phyloP scores from a whole-genome alignment of 495 filamentous ascomycete species.

The Aspergillus carlsbadensis region DNA sequence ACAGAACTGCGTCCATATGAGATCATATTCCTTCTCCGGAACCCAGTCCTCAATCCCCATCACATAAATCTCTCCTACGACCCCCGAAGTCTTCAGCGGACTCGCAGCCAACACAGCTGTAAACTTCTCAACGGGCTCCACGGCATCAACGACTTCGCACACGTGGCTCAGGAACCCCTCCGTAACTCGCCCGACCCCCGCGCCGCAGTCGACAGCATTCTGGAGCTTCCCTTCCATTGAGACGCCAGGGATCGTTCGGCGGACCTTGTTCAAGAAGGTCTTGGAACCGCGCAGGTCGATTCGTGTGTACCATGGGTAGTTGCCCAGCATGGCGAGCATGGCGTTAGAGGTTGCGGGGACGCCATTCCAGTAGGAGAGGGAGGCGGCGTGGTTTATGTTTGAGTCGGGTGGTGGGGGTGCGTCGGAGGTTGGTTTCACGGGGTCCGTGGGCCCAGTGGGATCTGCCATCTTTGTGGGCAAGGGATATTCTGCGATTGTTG shows the following conservation, averaged over 20 bases:
- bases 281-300: conserved; percentile 67
- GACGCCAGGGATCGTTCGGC: conserved; percentile 36
- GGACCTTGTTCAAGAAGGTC: conserved; percentile 73
- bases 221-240: conserved; percentile 28
- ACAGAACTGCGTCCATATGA: conserved; percentile 85
- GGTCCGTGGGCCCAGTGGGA: too few species aligned
- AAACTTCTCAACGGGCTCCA: conserved; percentile 60
- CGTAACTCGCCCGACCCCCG: conserved; percentile 63
- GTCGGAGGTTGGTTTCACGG: neutral
- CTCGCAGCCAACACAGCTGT: conserved; percentile 32
- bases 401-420: conserved; percentile 16
- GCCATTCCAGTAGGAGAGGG: conserved; percentile 69
- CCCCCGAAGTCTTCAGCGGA: conserved; percentile 29
- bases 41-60: conserved; percentile 74
- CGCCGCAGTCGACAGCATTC: conserved; percentile 58
- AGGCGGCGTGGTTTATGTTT: conserved; percentile 37
- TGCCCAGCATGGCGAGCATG: conserved; percentile 89
- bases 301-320: conserved; percentile 68
- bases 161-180: conserved; percentile 53
- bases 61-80: conserved; percentile 65
- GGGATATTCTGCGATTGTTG: too few species aligned
- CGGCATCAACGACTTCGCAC: conserved; percentile 54
- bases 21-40: conserved; percentile 55
- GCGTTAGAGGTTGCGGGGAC: conserved; percentile 55
- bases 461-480: too few species aligned